These are phyloP conservation scores for Teunomyces lycoperdinae DNA, from an alignment of 805 yeast genomes.

Conservation along the genomic window DNA sequence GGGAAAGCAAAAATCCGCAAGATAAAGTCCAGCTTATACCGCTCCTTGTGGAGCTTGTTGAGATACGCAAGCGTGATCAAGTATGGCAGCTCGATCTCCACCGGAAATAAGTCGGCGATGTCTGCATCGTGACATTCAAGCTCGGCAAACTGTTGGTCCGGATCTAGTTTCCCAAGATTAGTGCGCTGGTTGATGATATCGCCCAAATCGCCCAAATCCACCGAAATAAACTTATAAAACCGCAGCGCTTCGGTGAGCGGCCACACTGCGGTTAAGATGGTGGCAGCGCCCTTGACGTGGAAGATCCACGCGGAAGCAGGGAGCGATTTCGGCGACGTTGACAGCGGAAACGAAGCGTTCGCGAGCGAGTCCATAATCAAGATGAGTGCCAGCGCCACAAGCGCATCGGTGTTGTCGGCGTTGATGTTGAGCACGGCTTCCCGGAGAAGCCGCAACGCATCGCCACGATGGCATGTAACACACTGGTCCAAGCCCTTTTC, in stretches of 20 bases:
- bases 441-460: constrained; percentile 74
- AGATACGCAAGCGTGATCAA: constrained; percentile 82
- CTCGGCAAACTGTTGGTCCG: constrained; percentile 44
- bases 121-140: constrained; percentile 82
- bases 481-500: constrained; percentile 75
- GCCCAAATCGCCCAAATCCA: constrained; percentile 86
- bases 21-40: constrained; percentile 81
- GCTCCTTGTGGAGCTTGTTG: constrained; percentile 78
- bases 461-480: constrained; percentile 83
- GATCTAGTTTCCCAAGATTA: neutral
- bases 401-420: constrained; percentile 84
- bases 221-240: constrained; percentile 54
- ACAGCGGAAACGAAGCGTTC: constrained; percentile 68
- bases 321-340: constrained; percentile 50
- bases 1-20: constrained; percentile 89
- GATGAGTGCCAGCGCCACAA: constrained; percentile 87
- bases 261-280: constrained; percentile 95
- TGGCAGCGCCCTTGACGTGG: constrained; percentile 96
- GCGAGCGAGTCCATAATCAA: constrained; percentile 92
- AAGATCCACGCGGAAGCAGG: constrained; percentile 97
- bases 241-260: constrained; percentile 56
- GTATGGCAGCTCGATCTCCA: constrained; percentile 79
- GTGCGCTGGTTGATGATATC: constrained; percentile 50
- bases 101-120: constrained; percentile 83
- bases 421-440: constrained; percentile 85